A percentile compares a stretch with the other conserved stretches of the same genome.
Evolutionary conservation across 2,329 filamentous ascomycete genomes (phyloP).

Genomic region (Aspergillus pseudoviridinutans): DNA sequence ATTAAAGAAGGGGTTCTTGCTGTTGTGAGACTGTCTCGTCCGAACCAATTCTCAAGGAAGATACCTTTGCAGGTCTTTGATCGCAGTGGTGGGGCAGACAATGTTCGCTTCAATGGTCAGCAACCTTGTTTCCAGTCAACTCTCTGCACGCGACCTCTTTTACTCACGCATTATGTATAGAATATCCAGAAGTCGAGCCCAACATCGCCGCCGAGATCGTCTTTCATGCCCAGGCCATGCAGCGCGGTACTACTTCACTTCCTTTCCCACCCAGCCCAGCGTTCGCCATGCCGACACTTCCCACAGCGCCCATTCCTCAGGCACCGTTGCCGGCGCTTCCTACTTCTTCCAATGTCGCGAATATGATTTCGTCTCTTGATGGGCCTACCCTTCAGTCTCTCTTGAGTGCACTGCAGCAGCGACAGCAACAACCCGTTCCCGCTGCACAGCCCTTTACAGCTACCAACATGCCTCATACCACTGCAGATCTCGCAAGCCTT

Average conservation of each 20-base stretch:
- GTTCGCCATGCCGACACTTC: conserved; percentile 34
- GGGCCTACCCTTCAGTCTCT: conserved; percentile 67
- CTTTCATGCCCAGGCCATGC: conserved; percentile 50
- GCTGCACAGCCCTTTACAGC: conserved; percentile 33
- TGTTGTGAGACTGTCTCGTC: conserved; percentile 70
- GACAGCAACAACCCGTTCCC: conserved; percentile 32
- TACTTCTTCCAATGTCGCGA: conserved; percentile 54
- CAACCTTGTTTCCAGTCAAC: not conserved
- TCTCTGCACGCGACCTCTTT: not conserved
- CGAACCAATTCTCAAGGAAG: conserved; percentile 65
- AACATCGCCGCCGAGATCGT: conserved; percentile 76
- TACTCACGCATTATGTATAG: conserved; percentile 33
- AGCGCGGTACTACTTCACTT: conserved; percentile 32
- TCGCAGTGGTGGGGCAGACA: conserved; percentile 66
- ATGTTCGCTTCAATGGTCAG: conserved; percentile 71
- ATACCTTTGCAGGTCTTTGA: conserved; percentile 84
- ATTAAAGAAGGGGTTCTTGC: conserved; percentile 85
- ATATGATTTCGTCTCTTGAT: conserved; percentile 65
- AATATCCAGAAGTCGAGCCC: conserved; percentile 81
- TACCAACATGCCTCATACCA: conserved; percentile 27
- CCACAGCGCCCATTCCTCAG: conserved; percentile 28
- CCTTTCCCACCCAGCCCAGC: conserved; percentile 35
- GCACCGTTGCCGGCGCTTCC: conserved; percentile 31
- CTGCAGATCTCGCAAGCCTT: conserved; percentile 40
- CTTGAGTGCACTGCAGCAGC: conserved; percentile 55